A percentile compares a stretch with the other conserved stretches of the same genome.
phyloP scores from a whole-genome alignment of 805 yeast genomes.

The Candida ipomoeae region DNA sequence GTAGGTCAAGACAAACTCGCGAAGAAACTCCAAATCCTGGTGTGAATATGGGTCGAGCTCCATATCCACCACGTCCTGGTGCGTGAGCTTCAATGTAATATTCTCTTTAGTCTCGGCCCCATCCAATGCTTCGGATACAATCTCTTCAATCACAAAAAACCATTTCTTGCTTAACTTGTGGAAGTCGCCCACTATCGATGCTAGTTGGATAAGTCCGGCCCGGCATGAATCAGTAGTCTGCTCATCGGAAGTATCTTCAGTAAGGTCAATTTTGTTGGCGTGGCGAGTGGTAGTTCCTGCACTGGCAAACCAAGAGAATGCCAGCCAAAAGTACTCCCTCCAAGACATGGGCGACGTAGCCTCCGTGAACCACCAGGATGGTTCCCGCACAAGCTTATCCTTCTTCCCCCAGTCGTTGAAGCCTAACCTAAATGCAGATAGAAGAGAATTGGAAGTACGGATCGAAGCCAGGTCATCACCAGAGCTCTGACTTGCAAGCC shows the following conservation, averaged over 20 bases:
- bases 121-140: constrained; percentile 27
- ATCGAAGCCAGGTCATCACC: constrained; percentile 29
- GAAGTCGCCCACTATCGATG: constrained; percentile 35
- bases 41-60: constrained; percentile 42
- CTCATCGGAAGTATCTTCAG: constrained; percentile 4
- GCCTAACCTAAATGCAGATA: constrained; percentile 13
- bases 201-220: constrained; percentile 12
- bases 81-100: constrained; percentile 30
- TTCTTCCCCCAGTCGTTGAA: constrained; percentile 8
- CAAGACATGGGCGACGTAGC: constrained; percentile 50
- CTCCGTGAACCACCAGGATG: constrained; percentile 40
- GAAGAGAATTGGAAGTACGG: constrained; percentile 25
- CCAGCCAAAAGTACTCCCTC: constrained; percentile 60
- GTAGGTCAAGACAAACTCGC: constrained; percentile 31
- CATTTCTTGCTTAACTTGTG: constrained; percentile 38
- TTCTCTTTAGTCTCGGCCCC: constrained; percentile 10
- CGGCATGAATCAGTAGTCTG: constrained; percentile 1
- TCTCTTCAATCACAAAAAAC: constrained; percentile 33
- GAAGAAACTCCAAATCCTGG: constrained; percentile 34
- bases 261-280: constrained; percentile 10
- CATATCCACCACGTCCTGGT: constrained; percentile 40
- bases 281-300: constrained; percentile 55
- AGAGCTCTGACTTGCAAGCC: constrained; percentile 10
- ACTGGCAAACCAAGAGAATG: constrained; percentile 83
- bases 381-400: constrained; percentile 21